A percentile compares a stretch with the other conserved stretches of the same genome.
phyloP scores from a whole-genome alignment of 371 early-diverging fungal genomes.

The Rhizomucor miehei region DNA sequence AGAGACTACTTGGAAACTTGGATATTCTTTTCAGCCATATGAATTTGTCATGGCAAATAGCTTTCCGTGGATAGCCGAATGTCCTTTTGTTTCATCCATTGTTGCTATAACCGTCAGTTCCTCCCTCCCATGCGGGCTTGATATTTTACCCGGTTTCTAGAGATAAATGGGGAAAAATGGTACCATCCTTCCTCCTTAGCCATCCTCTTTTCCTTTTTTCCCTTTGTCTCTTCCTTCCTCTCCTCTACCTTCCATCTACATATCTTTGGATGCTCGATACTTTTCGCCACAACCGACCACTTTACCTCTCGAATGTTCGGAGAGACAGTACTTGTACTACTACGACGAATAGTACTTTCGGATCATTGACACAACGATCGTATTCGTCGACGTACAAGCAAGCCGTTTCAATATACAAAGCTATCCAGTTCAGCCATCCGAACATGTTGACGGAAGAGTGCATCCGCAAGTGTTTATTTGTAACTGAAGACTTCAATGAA shows the following conservation, averaged over 20 bases:
- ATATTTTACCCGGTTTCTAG: too few species aligned
- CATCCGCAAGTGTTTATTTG: conserved; percentile 23
- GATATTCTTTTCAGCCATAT: too few species aligned
- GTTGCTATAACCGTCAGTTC: too few species aligned
- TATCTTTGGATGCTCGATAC: not conserved
- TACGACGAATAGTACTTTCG: not conserved
- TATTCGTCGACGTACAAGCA: conserved; percentile 27
- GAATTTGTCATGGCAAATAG: too few species aligned
- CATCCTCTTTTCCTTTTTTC: not conserved
- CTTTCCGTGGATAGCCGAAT: too few species aligned
- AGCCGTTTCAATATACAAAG: conserved; percentile 29
- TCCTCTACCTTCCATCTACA: not conserved
- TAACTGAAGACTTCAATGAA: too few species aligned
- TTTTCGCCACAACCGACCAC: not conserved
- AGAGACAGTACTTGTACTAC: not conserved
- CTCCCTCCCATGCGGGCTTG: too few species aligned
- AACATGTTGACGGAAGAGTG: conserved; percentile 24
- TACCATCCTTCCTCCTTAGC: too few species aligned
- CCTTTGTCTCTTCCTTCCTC: not conserved
- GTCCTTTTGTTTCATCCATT: too few species aligned
- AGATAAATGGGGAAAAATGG: too few species aligned
- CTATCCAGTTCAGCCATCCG: conserved; percentile 36
- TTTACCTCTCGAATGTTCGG: not conserved
- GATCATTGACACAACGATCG: conserved; percentile 5
- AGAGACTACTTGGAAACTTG: too few species aligned